These are phyloP conservation scores for Tylopilus subfusipes DNA, from an alignment of 768 basidiomycete genomes.

Conservation along the genomic window DNA sequence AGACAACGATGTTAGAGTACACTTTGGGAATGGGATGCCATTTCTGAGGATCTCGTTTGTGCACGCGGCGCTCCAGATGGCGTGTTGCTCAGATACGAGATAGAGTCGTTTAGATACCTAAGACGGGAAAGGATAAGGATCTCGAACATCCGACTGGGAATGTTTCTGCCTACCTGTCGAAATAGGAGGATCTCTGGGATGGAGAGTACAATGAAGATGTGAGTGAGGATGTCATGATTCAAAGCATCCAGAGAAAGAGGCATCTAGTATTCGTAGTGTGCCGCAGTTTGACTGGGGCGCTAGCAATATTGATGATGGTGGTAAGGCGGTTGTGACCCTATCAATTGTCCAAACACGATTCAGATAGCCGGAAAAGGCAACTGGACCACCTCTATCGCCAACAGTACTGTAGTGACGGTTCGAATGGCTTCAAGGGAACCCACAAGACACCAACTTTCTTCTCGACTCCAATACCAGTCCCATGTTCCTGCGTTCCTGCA, in stretches of 20 bases:
- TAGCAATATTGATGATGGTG: neutral
- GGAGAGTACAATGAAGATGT: constrained; percentile 33
- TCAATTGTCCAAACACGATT: no score
- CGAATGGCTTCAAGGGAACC: constrained; percentile 54
- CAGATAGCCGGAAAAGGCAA: constrained; percentile 20
- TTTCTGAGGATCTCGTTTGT: constrained; percentile 38
- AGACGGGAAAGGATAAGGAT: neutral
- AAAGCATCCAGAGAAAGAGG: constrained; percentile 21
- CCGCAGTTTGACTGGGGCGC: neutral
- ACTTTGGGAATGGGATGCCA: constrained; percentile 50
- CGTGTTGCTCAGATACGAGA: constrained; percentile 42
- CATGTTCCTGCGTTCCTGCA: constrained; percentile 62
- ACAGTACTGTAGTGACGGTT: neutral
- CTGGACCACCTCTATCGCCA: neutral
- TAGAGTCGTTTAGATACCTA: constrained; percentile 53
- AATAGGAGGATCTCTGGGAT: constrained; percentile 41
- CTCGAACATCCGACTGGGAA: neutral
- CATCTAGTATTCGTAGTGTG: constrained; percentile 11
- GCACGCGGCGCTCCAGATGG: constrained; percentile 57
- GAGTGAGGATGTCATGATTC: constrained; percentile 39
- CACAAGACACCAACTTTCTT: constrained; percentile 67
- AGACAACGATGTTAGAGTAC: constrained; percentile 35
- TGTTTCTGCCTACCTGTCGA: constrained; percentile 37
- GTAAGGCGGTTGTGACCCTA: no score
- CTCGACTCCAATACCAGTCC: constrained; percentile 60